Evolutionary conservation across 1,284 basidiomycete genomes (phyloP).

Genomic region (Irpex sp.): DNA sequence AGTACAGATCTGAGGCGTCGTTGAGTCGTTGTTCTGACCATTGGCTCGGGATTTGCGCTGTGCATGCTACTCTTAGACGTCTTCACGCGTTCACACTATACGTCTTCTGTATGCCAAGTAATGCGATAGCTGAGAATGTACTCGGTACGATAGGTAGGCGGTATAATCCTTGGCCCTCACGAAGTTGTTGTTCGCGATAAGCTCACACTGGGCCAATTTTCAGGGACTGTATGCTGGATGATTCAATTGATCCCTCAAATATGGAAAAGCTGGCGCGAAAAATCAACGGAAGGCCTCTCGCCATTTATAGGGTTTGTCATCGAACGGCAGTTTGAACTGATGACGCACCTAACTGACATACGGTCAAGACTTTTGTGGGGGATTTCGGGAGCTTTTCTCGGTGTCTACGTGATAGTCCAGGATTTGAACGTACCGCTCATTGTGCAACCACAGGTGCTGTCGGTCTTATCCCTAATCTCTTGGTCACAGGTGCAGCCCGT

Average conservation of each 20-base stretch:
- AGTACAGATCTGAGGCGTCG: too few relatives aligned
- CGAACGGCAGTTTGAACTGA: background rate
- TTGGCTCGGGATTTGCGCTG: too few relatives aligned
- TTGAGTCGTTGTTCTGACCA: too few relatives aligned
- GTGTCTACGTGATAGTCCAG: constrained; percentile 68
- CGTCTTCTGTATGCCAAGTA: constrained; percentile 30
- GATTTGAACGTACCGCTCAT: constrained; percentile 73
- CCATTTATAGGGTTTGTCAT: constrained; percentile 58
- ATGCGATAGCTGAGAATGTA: constrained; percentile 51
- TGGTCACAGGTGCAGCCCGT: constrained; percentile 54
- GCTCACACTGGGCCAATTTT: too few relatives aligned
- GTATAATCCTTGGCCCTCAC: background rate
- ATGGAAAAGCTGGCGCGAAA: constrained; percentile 71
- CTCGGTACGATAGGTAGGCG: constrained; percentile 54
- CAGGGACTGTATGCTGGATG: constrained; percentile 69
- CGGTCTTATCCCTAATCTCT: constrained; percentile 55
- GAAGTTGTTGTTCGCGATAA: background rate
- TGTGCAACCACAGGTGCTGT: constrained; percentile 75
- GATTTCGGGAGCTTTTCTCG: constrained; percentile 57
- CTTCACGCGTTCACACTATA: background rate
- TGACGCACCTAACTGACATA: background rate
- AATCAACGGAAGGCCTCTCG: constrained; percentile 73
- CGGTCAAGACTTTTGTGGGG: constrained; percentile 61
- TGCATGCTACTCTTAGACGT: background rate
- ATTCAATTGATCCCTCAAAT: constrained; percentile 73